Conservation (phyloP, 176 grass and related monocot species). For the Pharus latifolius region DNA sequence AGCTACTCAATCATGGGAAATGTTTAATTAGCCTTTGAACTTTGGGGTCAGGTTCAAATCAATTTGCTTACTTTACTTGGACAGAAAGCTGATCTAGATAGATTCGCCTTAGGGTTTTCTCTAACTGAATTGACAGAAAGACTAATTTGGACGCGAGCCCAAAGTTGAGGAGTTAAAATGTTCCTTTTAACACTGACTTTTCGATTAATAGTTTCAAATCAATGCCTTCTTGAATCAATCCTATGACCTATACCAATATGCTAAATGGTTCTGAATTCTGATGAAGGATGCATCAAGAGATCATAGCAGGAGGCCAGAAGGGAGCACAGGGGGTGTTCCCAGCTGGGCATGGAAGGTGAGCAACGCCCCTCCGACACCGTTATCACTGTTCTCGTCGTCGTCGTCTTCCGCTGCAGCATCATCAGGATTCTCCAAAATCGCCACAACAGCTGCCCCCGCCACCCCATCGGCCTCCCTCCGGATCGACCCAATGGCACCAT, state of each 20-base stretch:
- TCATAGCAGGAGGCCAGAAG: conserved; percentile 27
- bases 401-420: conserved; percentile 76
- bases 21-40: too few species aligned
- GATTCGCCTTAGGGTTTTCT: neutral
- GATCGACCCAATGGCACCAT: conserved; percentile 21
- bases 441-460: conserved; percentile 25
- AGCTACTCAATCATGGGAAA: neutral
- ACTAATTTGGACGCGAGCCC: neutral
- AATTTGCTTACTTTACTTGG: neutral
- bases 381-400: conserved; percentile 26
- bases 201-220: neutral
- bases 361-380: neutral
- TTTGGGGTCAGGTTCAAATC: neutral
- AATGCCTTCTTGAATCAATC: neutral
- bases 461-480: conserved; percentile 3
- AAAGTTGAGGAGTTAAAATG: too few species aligned
- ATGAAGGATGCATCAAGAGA: conserved; percentile 55
- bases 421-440: conserved; percentile 92
- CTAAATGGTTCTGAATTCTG: conserved; percentile 1
- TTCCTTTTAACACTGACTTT: too few species aligned
- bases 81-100: conserved; percentile 9
- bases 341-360: conserved; percentile 49
- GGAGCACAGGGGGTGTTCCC: conserved; percentile 17
- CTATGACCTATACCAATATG: neutral
- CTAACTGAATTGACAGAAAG: neutral